Percentiles rank a stretch among this genome's conserved stretches.
Evolutionary conservation across 2,329 filamentous ascomycete species (phyloP).

Genomic region (Fusarium lateritium): DNA sequence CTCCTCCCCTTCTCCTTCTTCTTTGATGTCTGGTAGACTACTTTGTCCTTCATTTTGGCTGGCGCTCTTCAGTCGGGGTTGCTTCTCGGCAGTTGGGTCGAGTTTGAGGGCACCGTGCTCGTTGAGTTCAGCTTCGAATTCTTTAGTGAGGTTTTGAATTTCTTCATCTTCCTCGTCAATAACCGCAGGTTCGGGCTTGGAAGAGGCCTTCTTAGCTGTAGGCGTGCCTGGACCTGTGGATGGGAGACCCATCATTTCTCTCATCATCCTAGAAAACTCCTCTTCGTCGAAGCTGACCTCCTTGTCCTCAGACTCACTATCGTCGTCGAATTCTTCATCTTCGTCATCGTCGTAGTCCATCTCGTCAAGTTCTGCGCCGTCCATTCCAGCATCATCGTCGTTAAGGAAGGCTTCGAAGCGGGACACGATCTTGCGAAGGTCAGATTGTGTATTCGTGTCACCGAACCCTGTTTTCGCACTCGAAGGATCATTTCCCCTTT

Average conservation of each 20-base stretch:
- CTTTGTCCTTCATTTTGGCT: constrained; percentile 37
- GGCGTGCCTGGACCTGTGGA: constrained; percentile 26
- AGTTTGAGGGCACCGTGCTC: constrained; percentile 76
- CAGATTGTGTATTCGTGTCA: constrained; percentile 76
- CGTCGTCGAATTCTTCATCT: constrained; percentile 66
- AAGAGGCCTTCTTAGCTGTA: constrained; percentile 7
- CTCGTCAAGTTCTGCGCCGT: constrained; percentile 81
- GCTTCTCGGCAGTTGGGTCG: constrained; percentile 56
- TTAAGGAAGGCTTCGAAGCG: constrained; percentile 95
- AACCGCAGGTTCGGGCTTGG: constrained; percentile 24
- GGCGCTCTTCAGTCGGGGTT: constrained; percentile 51
- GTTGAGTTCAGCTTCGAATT: constrained; percentile 82
- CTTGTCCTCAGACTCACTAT: constrained; percentile 78
- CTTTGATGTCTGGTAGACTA: constrained; percentile 52
- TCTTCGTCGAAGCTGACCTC: constrained; percentile 87
- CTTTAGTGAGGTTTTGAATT: constrained; percentile 74
- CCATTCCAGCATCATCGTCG: constrained; percentile 84
- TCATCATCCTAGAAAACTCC: constrained; percentile 90
- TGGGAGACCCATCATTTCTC: constrained; percentile 86
- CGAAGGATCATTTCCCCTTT: constrained; percentile 56
- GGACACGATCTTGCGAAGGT: constrained; percentile 91
- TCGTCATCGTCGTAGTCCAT: constrained; percentile 77
- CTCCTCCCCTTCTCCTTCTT: constrained; percentile 64
- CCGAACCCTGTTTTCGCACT: constrained; percentile 67
- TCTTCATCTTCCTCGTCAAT: constrained; percentile 70